Evolutionary conservation across 257 asterid species (phyloP), one percentile per base, ranked within the genome.

Genomic region (Handroanthus guayacan): DNA sequence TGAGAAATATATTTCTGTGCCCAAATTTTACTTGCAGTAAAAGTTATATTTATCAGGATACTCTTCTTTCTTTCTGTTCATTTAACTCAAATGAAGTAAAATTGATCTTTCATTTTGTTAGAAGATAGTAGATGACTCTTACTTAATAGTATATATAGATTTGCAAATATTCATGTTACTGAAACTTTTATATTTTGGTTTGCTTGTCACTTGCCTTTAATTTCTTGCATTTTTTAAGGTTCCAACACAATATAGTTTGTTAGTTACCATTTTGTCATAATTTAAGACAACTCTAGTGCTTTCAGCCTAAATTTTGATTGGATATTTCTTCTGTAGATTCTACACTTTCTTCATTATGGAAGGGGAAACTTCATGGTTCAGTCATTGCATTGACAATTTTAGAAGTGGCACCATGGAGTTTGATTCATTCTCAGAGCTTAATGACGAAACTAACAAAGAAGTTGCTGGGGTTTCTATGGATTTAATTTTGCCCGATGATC

Each of bases 321-420:
- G 60, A 7, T 56, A 9, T 65, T 67, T 66, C n/a, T 37, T 60
- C 16, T 12, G 5, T 68, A 69, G 82, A 77, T 75, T 80, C 69
- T 34, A 18, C 57, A 71, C 75, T 56, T 73, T 63, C 45, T 65
- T 72, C 56, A 67, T 70, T 67, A 95, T 95, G 99, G 97, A 86
- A 80, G 96, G 91, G 44, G 92, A 91, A 77, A 83, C 89, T 16
- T 93, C 97, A 18, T 93, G 99, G 98, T 83, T 86, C 31, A 90
- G 97, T 75, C 97, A 95, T 77, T 87, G 88, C 81, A 12, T 72
- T 36, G 86, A 86, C 74, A 77, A 80, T 81, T 14, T 31, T 31
- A 64, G 62, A 36, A 83, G 69, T 20, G 71, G 45, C 56, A 55
- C 34, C 5, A 74, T 65, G 3, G 86, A 75, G 76, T 81, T 84